Base-by-base conservation (phyloP, 2,329 filamentous ascomycete genomes). In the Cladosporium sp. region DNA sequence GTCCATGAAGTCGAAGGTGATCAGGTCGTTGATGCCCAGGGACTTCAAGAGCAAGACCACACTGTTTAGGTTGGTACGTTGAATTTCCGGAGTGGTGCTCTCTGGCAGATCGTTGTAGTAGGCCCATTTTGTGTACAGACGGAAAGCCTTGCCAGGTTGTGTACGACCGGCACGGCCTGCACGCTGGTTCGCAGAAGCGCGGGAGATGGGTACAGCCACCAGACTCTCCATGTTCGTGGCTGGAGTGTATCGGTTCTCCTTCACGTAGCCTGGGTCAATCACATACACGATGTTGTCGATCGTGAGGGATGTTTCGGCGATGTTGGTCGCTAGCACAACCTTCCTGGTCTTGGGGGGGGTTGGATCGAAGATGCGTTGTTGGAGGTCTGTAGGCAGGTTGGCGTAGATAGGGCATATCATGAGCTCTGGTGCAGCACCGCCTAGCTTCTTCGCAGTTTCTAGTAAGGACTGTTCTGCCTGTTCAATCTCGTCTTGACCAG, bases 221-320 rank as follows among this genome's bases (percentile, higher is more conserved):
- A 99, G 81, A 46, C 91, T 93, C 30, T 94, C 93, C 91, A 98
- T 96, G 64, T 93, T 93, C 0, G 92, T 96, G 0, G 90, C 88
- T 0, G 93, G 90, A 68, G 97, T 96, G 80, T 94, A 98, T 1
- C 93, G 86, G 71, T 97, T 97, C 75, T 98, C 92, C 77, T 99
- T 99, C 68, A 95, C 92, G 69, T 96, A 96, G 0, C 95, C 95
- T 0, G 91, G 91, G 71, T 99, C 95, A 66, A 98, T 96, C 39
- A 98, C 95, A 76, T 96, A 97, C 10, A 94, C 91, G 66, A 98
- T 96, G 18, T 93, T 94, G 75, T 98, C 93, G 65, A 99, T 97
- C 0, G 95, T 99, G 74, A 99, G 80, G 82, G 89, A 93, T 0
- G 95, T 99, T 77, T 99, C 95, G 2, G 95, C 95, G 77, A 99